Evolutionary conservation across 73 alveolate genomes (phyloP).

Genomic region (Paramecium caudatum): DNA sequence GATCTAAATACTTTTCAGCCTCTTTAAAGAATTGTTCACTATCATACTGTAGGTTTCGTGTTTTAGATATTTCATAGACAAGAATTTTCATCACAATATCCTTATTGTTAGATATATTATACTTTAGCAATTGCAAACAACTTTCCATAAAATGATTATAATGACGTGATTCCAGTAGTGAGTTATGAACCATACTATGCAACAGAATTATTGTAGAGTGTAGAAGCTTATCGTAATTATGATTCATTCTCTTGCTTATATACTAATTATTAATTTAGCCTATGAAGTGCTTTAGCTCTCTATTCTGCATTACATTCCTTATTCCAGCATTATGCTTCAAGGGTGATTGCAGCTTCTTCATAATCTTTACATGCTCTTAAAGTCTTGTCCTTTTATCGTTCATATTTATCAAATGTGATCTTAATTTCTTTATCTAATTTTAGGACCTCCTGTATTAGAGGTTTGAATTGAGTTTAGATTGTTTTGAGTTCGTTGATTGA

Average conservation of each 20-base stretch:
- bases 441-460: background rate
- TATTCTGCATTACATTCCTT: constrained; percentile 41
- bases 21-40: constrained; percentile 61
- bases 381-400: constrained; percentile 35
- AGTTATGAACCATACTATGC: background rate
- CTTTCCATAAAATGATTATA: background rate
- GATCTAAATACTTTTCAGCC: constrained; percentile 56
- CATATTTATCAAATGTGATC: constrained; percentile 23
- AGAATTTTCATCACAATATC: constrained; percentile 53
- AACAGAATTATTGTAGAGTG: constrained; percentile 11
- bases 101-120: background rate
- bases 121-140: constrained; percentile 43
- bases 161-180: background rate
- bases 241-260: constrained; percentile 56
- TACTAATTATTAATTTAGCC: background rate
- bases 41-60: constrained; percentile 49
- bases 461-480: constrained; percentile 26
- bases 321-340: constrained; percentile 59
- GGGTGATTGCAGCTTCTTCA: constrained; percentile 65
- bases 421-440: constrained; percentile 7
- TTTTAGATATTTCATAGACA: constrained; percentile 61
- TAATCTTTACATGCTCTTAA: constrained; percentile 42
- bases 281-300: background rate
- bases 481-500: constrained; percentile 2
- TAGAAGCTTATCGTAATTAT: background rate